Percentiles rank a stretch among this genome's conserved stretches.
Evolutionary conservation across 768 basidiomycete species (phyloP).

Genomic region (Leucocoprinus birnbaumii): DNA sequence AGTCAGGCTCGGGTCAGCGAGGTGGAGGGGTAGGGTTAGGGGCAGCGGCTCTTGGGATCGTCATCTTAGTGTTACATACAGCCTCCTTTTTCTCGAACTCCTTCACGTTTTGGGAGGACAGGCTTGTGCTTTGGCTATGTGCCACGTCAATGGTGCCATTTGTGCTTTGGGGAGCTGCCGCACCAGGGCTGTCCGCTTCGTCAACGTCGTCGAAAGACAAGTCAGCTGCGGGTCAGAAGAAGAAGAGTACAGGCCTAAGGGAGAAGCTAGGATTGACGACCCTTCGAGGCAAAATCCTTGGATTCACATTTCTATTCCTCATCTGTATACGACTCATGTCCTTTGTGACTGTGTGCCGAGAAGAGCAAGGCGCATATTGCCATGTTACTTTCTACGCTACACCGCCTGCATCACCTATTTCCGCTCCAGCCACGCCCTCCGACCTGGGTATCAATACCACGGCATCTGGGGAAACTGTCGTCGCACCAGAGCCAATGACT

Average conservation of each 20-base stretch:
- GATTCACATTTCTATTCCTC: conserved; percentile 65
- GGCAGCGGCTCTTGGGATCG: conserved; percentile 31
- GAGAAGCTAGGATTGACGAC: conserved; percentile 40
- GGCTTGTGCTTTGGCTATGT: conserved; percentile 71
- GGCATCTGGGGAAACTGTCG: neutral
- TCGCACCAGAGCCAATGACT: neutral
- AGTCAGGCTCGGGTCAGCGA: neutral
- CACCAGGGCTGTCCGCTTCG: conserved; percentile 9
- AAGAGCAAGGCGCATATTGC: conserved; percentile 92
- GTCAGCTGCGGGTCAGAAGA: neutral
- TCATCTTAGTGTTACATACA: conserved; percentile 66
- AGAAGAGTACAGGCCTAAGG: neutral
- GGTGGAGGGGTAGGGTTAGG: conserved; percentile 33
- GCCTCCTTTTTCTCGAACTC: conserved; percentile 89
- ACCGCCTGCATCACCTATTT: conserved; percentile 51
- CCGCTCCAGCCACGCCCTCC: neutral
- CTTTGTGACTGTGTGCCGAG: conserved; percentile 84
- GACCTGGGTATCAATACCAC: neutral
- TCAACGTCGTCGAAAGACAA: neutral
- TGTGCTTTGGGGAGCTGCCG: conserved; percentile 53
- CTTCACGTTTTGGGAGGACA: conserved; percentile 98
- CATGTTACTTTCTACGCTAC: conserved; percentile 87
- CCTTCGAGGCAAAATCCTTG: conserved; percentile 74
- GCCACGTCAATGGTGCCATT: conserved; percentile 60
- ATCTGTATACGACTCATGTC: conserved; percentile 73